Base-by-base conservation (phyloP, 768 basidiomycete genomes). In the Sarcomyxa edulis region DNA sequence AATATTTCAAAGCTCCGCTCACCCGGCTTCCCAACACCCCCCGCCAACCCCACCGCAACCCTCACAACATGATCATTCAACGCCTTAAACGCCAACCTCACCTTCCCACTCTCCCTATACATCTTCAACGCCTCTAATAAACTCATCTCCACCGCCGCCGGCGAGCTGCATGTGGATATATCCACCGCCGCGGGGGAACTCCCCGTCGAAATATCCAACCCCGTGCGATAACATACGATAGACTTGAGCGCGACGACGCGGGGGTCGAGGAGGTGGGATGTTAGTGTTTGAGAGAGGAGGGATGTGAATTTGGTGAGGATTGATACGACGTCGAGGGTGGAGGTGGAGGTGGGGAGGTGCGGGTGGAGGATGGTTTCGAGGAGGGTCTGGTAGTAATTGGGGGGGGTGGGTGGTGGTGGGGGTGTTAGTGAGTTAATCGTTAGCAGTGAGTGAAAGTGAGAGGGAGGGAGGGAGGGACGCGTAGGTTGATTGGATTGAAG, bases 191-290 rank as follows among this genome's bases (percentile, higher is more conserved):
- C 54, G 8, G 40, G 44, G 2, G 52, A 47, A 8, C 56, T 47
- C 12, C 47, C 44, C 0, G 59, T 43, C 3, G 59, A 50, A 19
- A 90, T 66, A 48, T 78, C 66, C 31, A 90, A 62, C 2, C 87
- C 87, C 0, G 84, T 84, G 33, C 87, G 75, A 53, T 90, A 89
- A 57, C 84, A 85, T 1, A 77, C 68, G 30, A 87, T 71, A 7
- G 84, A 85, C 55, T 90, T 89, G 69, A 86, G 84, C 1, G 71
- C 76, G 2, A 62, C 84, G 7, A 86, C 80, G 22, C 65, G 59
- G 0, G 59, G 48, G 42, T 81, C 68, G 4, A 26, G 39, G 2
- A 76, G 76, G 38, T 53, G 50, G 0, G 54, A 42, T 0, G 35
- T 48, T 33, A 86, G 60, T 6, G 45, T 53, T 6, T 53, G 47